These are phyloP conservation scores for Sphaerulina musiva DNA, from an alignment of 2,329 filamentous ascomycete genomes.

Conservation along the genomic window DNA sequence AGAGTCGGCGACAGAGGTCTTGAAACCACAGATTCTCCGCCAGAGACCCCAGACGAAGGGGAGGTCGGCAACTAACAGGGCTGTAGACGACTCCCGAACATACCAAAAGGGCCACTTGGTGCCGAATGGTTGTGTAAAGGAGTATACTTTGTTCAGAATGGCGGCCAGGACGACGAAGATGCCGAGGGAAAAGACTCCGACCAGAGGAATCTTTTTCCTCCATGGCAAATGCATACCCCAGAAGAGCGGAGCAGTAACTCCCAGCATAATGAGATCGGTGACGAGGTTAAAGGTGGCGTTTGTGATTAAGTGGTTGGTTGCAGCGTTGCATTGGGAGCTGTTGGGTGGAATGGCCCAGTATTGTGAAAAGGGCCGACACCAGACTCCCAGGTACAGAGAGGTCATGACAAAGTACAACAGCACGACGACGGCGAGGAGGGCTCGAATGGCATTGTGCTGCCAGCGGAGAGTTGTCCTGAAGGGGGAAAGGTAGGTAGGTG, in stretches of 20 bases:
- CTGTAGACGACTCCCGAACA: constrained; percentile 53
- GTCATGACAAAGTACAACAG: constrained; percentile 36
- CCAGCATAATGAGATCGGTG: constrained; percentile 42
- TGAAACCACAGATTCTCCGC: constrained; percentile 36
- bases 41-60: constrained; percentile 55
- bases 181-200: constrained; percentile 52
- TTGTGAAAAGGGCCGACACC: constrained; percentile 36
- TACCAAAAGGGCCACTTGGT: constrained; percentile 56
- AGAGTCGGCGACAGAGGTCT: constrained; percentile 1
- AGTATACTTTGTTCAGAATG: constrained; percentile 57
- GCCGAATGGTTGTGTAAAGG: constrained; percentile 52
- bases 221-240: constrained; percentile 39
- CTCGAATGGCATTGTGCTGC: constrained; percentile 34
- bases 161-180: constrained; percentile 52
- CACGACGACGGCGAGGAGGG: constrained; percentile 33
- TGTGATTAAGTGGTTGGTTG: constrained; percentile 35
- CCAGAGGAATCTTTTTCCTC: constrained; percentile 48
- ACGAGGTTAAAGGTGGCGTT: constrained; percentile 41
- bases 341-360: constrained; percentile 34
- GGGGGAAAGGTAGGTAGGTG: neutral
- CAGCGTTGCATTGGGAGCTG: constrained; percentile 38
- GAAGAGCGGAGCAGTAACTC: constrained; percentile 42
- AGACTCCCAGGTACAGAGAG: constrained; percentile 37
- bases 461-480: constrained; percentile 30
- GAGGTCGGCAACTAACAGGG: constrained; percentile 55